Evolutionary conservation across 371 early-diverging fungal genomes (phyloP), one percentile per base, ranked within the genome.

Genomic region (Fennellomyces sp.): DNA sequence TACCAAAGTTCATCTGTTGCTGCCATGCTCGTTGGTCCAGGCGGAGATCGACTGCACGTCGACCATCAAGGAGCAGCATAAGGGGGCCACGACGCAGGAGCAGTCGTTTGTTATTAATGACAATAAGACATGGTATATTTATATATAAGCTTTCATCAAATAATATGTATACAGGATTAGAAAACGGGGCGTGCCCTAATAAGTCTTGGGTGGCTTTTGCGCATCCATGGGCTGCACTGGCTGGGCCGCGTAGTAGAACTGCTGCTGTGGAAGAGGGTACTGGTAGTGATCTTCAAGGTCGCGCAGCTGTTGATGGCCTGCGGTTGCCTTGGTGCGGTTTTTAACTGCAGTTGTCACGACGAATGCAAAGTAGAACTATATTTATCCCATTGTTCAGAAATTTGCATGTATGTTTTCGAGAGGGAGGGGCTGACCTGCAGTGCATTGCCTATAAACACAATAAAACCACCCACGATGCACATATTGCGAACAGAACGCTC

Each of bases 361-460:
- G 1, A 7, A 26, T 23, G 39, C 38, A 17, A 23, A 54, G 21
- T 54, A 54, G 7, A 54, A 13, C 55, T 54, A 39, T 35, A 27
- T 17, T 21, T 45, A 21, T 45, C 7, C n/a, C 45, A 23, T 25
- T 11, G 7, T 15, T 17, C 5, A 21, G 5, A 1, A 6, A 4
- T 21, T 45, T 21, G 23, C 11, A 23, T 21, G 23, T 21, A 6
- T 41, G 10, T 45, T n/a, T n/a, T n/a, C n/a, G n/a, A n/a, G n/a
- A n/a, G n/a, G n/a, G n/a, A n/a, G n/a, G n/a, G n/a, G n/a, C 49
- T 25, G 19, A 54, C 55, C 55, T 54, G 55, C n/a, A 39, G 26
- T 33, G 55, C 55, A 38, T 54, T 54, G 8, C 55, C 55, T 25
- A 54, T 35, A 28, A 54, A 54, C 13, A 54, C 55, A 38, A 54